phyloP scores from a whole-genome alignment of 306 rosid species.

The Fragaria iinumae region DNA sequence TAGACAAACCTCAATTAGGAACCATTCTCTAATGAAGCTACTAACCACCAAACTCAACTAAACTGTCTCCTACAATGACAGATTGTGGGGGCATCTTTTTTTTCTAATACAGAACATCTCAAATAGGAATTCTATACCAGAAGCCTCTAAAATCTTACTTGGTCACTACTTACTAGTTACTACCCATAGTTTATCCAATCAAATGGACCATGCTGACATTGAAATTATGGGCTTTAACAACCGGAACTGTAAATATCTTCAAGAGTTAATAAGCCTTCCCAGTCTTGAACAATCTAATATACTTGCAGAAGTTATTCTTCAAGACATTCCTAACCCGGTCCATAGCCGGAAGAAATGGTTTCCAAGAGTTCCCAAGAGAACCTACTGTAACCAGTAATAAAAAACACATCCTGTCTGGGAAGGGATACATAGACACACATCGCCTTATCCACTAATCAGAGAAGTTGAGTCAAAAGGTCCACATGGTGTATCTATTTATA shows the following conservation, averaged over 20 bases:
- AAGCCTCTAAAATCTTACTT: background rate
- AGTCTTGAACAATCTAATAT: background rate
- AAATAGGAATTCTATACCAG: background rate
- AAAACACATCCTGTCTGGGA: slow-evolving; percentile 52
- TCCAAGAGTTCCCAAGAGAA: slow-evolving; percentile 78
- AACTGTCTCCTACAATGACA: slow-evolving; percentile 71
- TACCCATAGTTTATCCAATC: background rate
- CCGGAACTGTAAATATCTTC: background rate
- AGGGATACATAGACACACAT: slow-evolving; percentile 81
- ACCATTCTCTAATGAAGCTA: background rate
- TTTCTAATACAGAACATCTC: background rate
- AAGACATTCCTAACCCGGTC: slow-evolving; percentile 52
- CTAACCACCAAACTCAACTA: background rate
- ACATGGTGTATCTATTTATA: background rate
- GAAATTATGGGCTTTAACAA: background rate
- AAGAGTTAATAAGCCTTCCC: background rate
- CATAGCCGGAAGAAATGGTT: slow-evolving; percentile 67
- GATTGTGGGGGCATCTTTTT: slow-evolving; percentile 58
- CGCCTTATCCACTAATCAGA: slow-evolving; percentile 55
- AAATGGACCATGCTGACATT: background rate
- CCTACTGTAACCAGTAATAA: slow-evolving; percentile 83
- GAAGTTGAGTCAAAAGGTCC: background rate
- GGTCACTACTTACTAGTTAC: background rate
- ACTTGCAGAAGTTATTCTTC: background rate
- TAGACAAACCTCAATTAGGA: slow-evolving; percentile 70